Evolutionary conservation across 768 basidiomycete species (phyloP).

Genomic region (Trametes elegans): DNA sequence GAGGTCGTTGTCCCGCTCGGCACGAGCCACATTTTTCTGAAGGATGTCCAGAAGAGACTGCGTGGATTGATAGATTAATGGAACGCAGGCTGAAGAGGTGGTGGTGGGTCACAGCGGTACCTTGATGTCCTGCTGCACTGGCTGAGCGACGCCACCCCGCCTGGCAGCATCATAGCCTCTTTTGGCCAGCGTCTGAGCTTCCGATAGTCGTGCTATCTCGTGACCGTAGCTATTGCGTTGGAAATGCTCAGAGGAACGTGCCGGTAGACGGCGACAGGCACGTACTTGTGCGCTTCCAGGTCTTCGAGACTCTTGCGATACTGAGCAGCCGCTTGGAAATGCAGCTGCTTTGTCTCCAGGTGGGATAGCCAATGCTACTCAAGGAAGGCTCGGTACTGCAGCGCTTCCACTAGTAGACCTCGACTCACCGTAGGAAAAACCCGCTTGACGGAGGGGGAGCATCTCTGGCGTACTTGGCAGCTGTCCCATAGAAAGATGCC

Average conservation of each 20-base stretch:
- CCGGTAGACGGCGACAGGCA: not conserved
- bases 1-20: constrained; percentile 89
- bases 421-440: constrained; percentile 53
- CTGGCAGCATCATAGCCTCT: constrained; percentile 67
- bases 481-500: constrained; percentile 60
- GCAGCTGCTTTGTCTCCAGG: constrained; percentile 75
- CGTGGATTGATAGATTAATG: not conserved
- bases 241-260: constrained; percentile 5
- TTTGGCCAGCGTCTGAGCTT: constrained; percentile 67
- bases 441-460: constrained; percentile 43
- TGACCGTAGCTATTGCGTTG: constrained; percentile 67
- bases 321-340: constrained; percentile 89
- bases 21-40: constrained; percentile 62
- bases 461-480: constrained; percentile 43
- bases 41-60: constrained; percentile 79
- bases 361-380: constrained; percentile 76
- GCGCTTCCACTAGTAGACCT: not conserved
- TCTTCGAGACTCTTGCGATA: constrained; percentile 89
- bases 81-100: not conserved
- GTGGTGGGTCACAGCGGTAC: constrained; percentile 38
- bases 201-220: constrained; percentile 75
- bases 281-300: constrained; percentile 69
- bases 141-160: constrained; percentile 54
- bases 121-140: constrained; percentile 78
- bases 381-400: not conserved